Base-by-base conservation (phyloP, 2,329 filamentous ascomycete genomes). In the Claviceps purpurea region DNA sequence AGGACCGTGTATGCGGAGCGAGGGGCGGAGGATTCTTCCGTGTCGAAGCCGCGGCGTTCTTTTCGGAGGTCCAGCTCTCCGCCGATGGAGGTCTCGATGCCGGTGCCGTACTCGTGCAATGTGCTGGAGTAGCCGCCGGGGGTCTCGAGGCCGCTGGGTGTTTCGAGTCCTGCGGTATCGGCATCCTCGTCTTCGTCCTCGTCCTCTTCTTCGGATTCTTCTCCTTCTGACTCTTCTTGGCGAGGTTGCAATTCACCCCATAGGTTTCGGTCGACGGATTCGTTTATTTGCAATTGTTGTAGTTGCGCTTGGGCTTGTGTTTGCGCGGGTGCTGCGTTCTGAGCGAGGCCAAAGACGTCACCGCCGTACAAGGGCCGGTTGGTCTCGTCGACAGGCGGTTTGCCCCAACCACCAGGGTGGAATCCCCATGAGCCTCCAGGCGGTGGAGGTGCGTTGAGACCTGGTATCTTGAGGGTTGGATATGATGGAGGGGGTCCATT, bases 41-140 rank as follows among this genome's bases (percentile, higher is more conserved):
- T 95, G 61, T 96, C 89, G 54, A 82, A 90, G 50, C 89, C 91
- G 54, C 86, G 80, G 54, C 86, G 81, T 60, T 71, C 64, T 70
- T 97, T 98, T 55, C 93, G 84, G 48, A 98, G 78, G 64, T 95
- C 89, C 66, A 98, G 89, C 62, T 95, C 89, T 52, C 88, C 88
- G 10, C 82, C 81, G 53, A 93, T 83, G 56, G 80, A 89, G 56
- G 89, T 86, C 56, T 85, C 81, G 4, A 74, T 67, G 70, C 79
- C 65, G 79, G 81, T 78, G 7, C 82, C 79, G 60, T 96, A 89
- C 1, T 89, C 85, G 14, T 89, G 87, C 37, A 93, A 79, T 22
- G 83, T 82, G 56, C 87, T 95, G 47, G 82, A 79, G 66, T 93
- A 79, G 38, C 89, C 89, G 58, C 85, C 83, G 0, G 87, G 86